Evolutionary conservation across 306 rosid species (phyloP), one percentile per base, ranked within the genome.

Genomic region (Geum urbanum): DNA sequence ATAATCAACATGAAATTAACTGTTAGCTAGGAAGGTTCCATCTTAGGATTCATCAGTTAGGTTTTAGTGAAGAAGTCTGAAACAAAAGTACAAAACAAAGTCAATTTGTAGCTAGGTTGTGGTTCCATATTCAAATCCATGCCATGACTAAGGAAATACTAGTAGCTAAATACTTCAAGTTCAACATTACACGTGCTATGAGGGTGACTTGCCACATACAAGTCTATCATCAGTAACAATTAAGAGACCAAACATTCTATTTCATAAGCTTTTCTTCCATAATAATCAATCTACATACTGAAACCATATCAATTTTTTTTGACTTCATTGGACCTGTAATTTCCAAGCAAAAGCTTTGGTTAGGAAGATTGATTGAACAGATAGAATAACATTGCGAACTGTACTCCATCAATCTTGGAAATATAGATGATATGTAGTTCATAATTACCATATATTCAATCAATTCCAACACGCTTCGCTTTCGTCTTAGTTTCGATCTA

Each of bases 331-430:
- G 2, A 16, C 9, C 9, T 9, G 4, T 49, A 15, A 15, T 13
- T 8, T 8, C 49, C 37, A 32, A 32, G 37, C 37, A 32, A 32
- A n/a, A 8, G 22, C 55, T 35, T 63, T 11, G 14, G 20, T 16
- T 10, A 27, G 15, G 22, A 51, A 51, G 4, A 24, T 66, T 16
- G 37, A 40, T 48, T 3, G 0, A 24, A 11, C 43, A 8, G 27
- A 22, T 27, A 75, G 40, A 49, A 47, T 47, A 32, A 32, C 37
- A 48, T 35, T 32, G 75, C 76, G 76, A 80, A 80, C 86, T 91
- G 89, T 86, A 32, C 37, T 32, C 37, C 37, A 32, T 32, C 37
- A 32, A 32, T 32, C 37, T 32, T 32, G 37, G 37, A 32, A 32
- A 32, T 32, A 32, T 32, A 32, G 37, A 32, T 32, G 37, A 32